Percentiles rank a stretch among this genome's conserved stretches.
Conservation (phyloP, 73 alveolate species). For the Paramecium bursaria region DNA sequence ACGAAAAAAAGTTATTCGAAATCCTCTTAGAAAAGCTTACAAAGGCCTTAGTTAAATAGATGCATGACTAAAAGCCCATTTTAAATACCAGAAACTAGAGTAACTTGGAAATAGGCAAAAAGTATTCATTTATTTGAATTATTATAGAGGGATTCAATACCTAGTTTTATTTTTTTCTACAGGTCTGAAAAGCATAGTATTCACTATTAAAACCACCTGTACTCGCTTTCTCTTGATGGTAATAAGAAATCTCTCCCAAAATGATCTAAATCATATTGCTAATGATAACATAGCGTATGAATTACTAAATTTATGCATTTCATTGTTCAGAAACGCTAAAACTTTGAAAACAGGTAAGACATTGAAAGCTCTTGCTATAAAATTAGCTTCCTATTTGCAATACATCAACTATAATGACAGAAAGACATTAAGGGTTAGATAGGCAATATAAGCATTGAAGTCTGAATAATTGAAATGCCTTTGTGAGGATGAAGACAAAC, state of each 20-base stretch:
- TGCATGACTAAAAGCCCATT: too few species aligned
- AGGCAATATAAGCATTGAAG: constrained; percentile 53
- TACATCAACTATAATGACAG: constrained; percentile 25
- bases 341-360: constrained; percentile 48
- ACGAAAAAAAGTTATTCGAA: too few species aligned
- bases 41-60: too few species aligned
- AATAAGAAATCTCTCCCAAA: constrained; percentile 15
- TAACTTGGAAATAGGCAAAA: too few species aligned
- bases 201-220: constrained; percentile 34
- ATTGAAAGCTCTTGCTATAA: constrained; percentile 34
- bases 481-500: constrained; percentile 64
- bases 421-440: neutral
- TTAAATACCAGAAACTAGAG: too few species aligned
- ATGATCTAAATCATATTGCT: constrained; percentile 5
- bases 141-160: too few species aligned
- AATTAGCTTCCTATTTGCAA: constrained; percentile 53
- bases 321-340: constrained; percentile 39
- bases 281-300: constrained; percentile 56
- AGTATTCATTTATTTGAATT: too few species aligned
- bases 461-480: constrained; percentile 56
- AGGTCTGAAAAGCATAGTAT: too few species aligned
- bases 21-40: too few species aligned
- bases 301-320: constrained; percentile 21
- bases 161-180: too few species aligned
- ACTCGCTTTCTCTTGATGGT: constrained; percentile 35